Evolutionary conservation across 2,329 filamentous ascomycete genomes (phyloP).

Genomic region (Lojkania enalia): DNA sequence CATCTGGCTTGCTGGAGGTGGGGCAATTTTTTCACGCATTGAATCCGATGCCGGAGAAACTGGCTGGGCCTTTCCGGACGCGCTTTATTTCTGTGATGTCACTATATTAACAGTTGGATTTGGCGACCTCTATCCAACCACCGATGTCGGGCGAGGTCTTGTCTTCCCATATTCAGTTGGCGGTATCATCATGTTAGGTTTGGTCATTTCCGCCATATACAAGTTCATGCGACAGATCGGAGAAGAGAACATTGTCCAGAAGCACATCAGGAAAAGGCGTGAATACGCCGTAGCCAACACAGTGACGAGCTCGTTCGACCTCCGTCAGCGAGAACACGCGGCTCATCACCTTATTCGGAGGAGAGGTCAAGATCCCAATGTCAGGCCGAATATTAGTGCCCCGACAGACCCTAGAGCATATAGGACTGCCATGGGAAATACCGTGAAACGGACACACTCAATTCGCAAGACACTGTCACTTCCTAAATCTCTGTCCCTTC

Average conservation of each 20-base stretch:
- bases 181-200: conserved; percentile 81
- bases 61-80: conserved; percentile 75
- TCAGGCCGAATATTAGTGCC: conserved; percentile 27
- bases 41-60: conserved; percentile 52
- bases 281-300: conserved; percentile 58
- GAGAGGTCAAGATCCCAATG: conserved; percentile 12
- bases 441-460: background rate
- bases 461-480: background rate
- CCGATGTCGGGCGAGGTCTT: conserved; percentile 65
- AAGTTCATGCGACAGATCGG: conserved; percentile 65
- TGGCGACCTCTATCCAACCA: conserved; percentile 60
- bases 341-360: conserved; percentile 25
- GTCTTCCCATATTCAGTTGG: conserved; percentile 82
- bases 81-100: conserved; percentile 50
- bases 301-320: conserved; percentile 56
- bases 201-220: conserved; percentile 80
- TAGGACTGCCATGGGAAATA: conserved; percentile 26
- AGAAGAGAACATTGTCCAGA: conserved; percentile 63
- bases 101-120: conserved; percentile 49
- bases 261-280: conserved; percentile 60
- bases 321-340: conserved; percentile 42
- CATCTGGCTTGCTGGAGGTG: conserved; percentile 77
- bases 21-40: conserved; percentile 71
- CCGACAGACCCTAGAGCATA: conserved; percentile 27
- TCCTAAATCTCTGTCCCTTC: no score